Base-by-base conservation (phyloP, 1,139 yeast species). In the Blastobotrys raffinosifermentans region DNA sequence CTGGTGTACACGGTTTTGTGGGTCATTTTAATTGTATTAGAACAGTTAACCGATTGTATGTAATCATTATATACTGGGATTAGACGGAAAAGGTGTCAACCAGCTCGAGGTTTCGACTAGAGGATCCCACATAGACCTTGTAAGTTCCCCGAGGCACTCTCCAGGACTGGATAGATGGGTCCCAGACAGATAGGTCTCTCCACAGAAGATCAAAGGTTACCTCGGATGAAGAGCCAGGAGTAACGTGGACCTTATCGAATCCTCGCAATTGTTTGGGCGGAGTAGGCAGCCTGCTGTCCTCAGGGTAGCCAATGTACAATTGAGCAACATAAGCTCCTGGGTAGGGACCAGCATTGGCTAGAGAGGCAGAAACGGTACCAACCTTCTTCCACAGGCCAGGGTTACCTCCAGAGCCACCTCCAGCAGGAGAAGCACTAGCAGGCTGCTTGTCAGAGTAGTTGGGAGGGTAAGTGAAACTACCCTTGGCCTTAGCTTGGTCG, bases 101-200 rank as follows among this genome's bases (percentile, higher is more conserved):
- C 27, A 73, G 63, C 45, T 72, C 77, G 20, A 72, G 58, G 44
- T 66, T 69, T 45, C 78, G 61, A 49, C 80, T 73, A 20, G 77
- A 69, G 13, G 73, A 65, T 0, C 78, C 73, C 34, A 77, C 65
- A 46, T 67, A 74, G 10, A 77, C 58, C 39, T 66, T 70, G 57
- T 76, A 78, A 11, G 69, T 64, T 3, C 84, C 84, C 4, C 73
- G 69, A 47, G 71, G 77, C 26, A 77, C 69, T 19, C 74, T 62
- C 84, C 85, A 78, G 40, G 75, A 73, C 53, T 77, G 81, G 11
- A 69, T 65, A 20, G 54, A 65, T 1, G 72, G 61, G 53, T 77
- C 81, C 83, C 83, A 78, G 20, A 70, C 61, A 43, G 78, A 67
- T 48, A 78, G 58, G 54, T 78, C 84, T 42, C 80, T 65, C 48